phyloP scores from a whole-genome alignment of 352 stramenopile species.

The Blastocystis hominis region DNA sequence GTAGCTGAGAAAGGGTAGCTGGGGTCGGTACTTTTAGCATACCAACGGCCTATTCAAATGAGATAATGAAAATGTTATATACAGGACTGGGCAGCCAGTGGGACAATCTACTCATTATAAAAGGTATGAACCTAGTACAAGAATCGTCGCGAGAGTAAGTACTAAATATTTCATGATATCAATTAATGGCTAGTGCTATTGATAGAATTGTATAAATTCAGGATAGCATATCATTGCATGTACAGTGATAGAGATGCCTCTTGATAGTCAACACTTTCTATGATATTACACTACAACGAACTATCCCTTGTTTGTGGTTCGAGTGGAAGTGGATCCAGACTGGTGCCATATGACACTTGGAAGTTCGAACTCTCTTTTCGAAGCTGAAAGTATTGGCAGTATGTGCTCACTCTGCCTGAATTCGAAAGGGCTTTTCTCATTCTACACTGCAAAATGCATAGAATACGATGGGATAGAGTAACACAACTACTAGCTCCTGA shows the following conservation, averaged over 20 bases:
- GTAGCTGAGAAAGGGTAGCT: background rate
- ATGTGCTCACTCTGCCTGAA: too few relatives aligned
- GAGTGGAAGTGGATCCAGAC: too few relatives aligned
- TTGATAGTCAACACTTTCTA: background rate
- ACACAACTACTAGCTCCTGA: too few relatives aligned
- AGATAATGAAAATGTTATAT: background rate
- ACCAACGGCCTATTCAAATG: slow-evolving; percentile 12
- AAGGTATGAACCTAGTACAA: background rate
- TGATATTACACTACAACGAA: too few relatives aligned
- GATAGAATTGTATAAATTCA: background rate
- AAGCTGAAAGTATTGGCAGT: too few relatives aligned
- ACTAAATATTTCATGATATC: slow-evolving; percentile 11
- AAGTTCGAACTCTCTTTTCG: too few relatives aligned
- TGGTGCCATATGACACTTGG: too few relatives aligned
- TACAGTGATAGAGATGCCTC: background rate
- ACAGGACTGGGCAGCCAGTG: background rate
- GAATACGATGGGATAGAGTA: too few relatives aligned
- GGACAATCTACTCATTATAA: background rate
- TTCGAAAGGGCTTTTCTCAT: too few relatives aligned
- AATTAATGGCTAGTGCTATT: background rate
- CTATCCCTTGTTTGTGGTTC: too few relatives aligned
- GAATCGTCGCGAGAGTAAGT: background rate
- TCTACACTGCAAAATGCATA: too few relatives aligned
- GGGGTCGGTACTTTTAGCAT: background rate
- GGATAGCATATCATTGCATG: background rate